Conservation (phyloP, 1,284 basidiomycete genomes). For the Trametes versicolor region DNA sequence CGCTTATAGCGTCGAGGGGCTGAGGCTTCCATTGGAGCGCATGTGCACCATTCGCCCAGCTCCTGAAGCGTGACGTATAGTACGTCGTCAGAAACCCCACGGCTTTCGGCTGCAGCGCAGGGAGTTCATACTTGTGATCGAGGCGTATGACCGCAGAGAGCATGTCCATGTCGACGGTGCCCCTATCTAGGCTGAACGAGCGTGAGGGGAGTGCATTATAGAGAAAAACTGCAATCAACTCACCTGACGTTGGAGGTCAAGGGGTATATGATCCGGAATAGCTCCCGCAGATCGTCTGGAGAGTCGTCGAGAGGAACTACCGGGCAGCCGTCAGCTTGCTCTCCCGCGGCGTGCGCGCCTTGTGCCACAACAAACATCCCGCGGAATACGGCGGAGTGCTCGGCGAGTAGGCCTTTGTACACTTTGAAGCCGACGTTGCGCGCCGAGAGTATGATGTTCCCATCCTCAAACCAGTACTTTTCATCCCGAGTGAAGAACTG, state of each 20-base stretch:
- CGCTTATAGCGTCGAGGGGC: slow-evolving; percentile 24
- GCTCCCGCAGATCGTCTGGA: slow-evolving; percentile 19
- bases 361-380: slow-evolving; percentile 34
- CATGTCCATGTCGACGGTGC: slow-evolving; percentile 10
- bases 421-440: slow-evolving; percentile 6
- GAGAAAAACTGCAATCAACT: neutral
- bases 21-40: slow-evolving; percentile 12
- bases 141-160: slow-evolving; percentile 27
- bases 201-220: neutral
- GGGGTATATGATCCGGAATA: slow-evolving; percentile 23
- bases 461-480: slow-evolving; percentile 21
- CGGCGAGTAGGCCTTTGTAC: slow-evolving; percentile 31
- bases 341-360: slow-evolving; percentile 8
- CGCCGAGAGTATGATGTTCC: slow-evolving; percentile 9
- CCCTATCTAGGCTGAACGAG: neutral
- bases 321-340: slow-evolving; percentile 1
- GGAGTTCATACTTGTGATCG: slow-evolving; percentile 32
- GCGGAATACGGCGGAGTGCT: slow-evolving; percentile 35
- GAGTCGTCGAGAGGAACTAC: slow-evolving; percentile 33
- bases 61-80: slow-evolving; percentile 23
- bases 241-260: slow-evolving; percentile 1
- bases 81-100: slow-evolving; percentile 22
- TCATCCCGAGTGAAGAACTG: neutral
- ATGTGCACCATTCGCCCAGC: slow-evolving; percentile 1
- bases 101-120: slow-evolving; percentile 13